A percentile compares a stretch with the other conserved stretches of the same genome.
phyloP scores from a whole-genome alignment of 1,284 basidiomycete genomes.

The Tilletia walkeri region DNA sequence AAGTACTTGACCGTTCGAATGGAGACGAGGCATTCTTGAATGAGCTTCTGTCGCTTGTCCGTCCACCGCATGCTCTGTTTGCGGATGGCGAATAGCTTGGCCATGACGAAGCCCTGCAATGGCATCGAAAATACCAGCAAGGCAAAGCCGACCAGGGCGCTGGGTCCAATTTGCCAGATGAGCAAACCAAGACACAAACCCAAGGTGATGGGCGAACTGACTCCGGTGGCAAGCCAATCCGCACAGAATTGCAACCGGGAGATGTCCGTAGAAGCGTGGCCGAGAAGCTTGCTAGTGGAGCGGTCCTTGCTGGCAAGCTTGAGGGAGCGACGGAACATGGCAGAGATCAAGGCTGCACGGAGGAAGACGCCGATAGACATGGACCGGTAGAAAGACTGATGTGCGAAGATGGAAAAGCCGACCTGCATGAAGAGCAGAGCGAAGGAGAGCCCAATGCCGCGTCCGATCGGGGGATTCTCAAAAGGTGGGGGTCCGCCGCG shows the following conservation, averaged over 20 bases:
- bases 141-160: slow-evolving; percentile 77
- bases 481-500: slow-evolving; percentile 14
- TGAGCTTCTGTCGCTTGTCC: slow-evolving; percentile 62
- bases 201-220: slow-evolving; percentile 65
- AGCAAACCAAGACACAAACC: slow-evolving; percentile 61
- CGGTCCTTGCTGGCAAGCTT: slow-evolving; percentile 76
- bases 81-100: slow-evolving; percentile 69
- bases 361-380: slow-evolving; percentile 65
- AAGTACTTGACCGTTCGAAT: slow-evolving; percentile 56
- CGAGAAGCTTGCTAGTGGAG: slow-evolving; percentile 80
- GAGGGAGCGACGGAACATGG: slow-evolving; percentile 78
- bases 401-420: slow-evolving; percentile 67
- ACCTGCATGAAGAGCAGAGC: slow-evolving; percentile 70
- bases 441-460: slow-evolving; percentile 49
- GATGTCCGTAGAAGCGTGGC: slow-evolving; percentile 89
- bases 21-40: slow-evolving; percentile 50
- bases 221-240: slow-evolving; percentile 74
- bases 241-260: slow-evolving; percentile 85
- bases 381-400: slow-evolving; percentile 74
- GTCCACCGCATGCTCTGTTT: slow-evolving; percentile 84
- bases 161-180: slow-evolving; percentile 74
- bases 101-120: slow-evolving; percentile 72
- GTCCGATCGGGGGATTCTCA: slow-evolving; percentile 31
- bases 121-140: slow-evolving; percentile 69
- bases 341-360: slow-evolving; percentile 81